phyloP scores from a whole-genome alignment of 2,329 filamentous ascomycete genomes.

The Colletotrichum eremochloae region DNA sequence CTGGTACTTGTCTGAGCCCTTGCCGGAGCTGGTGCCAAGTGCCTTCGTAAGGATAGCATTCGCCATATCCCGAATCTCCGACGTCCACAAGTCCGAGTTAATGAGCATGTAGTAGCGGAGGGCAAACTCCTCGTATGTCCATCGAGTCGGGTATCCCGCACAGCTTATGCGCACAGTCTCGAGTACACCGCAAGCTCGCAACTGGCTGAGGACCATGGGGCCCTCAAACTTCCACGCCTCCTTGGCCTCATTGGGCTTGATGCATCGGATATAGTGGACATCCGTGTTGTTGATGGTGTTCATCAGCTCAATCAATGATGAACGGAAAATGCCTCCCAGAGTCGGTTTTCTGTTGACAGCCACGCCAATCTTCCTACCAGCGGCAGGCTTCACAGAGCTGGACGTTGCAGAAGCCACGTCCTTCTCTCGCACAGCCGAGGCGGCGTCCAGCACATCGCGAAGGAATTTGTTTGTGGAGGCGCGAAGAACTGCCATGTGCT shows the following conservation, averaged over 20 bases:
- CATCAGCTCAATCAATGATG: slow-evolving; percentile 98
- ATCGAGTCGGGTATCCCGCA: slow-evolving; percentile 95
- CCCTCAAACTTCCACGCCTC: slow-evolving; percentile 98
- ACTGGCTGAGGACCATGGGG: slow-evolving; percentile 97
- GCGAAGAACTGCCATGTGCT: slow-evolving; percentile 94
- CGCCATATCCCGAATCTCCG: slow-evolving; percentile 94
- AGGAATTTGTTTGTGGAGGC: slow-evolving; percentile 89
- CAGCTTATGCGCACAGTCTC: slow-evolving; percentile 98
- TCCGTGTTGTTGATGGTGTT: slow-evolving; percentile 97
- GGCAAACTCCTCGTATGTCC: slow-evolving; percentile 99
- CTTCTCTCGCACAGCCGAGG: slow-evolving; percentile 89
- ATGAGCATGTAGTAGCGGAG: slow-evolving; percentile 98
- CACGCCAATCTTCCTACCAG: slow-evolving; percentile 88
- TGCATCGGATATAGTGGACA: slow-evolving; percentile 98
- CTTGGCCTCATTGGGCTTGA: slow-evolving; percentile 98
- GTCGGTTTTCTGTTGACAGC: slow-evolving; percentile 97
- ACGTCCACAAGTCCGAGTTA: slow-evolving; percentile 89
- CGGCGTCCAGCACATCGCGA: slow-evolving; percentile 85
- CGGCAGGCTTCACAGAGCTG: slow-evolving; percentile 82
- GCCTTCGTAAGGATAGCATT: slow-evolving; percentile 92
- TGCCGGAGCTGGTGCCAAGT: slow-evolving; percentile 80
- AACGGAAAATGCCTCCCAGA: slow-evolving; percentile 98
- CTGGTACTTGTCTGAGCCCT: slow-evolving; percentile 93
- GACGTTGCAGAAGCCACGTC: slow-evolving; percentile 76
- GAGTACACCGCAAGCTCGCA: slow-evolving; percentile 97